phyloP scores from a whole-genome alignment of 2,329 filamentous ascomycete species.

The Beauveria rudraprayagi region DNA sequence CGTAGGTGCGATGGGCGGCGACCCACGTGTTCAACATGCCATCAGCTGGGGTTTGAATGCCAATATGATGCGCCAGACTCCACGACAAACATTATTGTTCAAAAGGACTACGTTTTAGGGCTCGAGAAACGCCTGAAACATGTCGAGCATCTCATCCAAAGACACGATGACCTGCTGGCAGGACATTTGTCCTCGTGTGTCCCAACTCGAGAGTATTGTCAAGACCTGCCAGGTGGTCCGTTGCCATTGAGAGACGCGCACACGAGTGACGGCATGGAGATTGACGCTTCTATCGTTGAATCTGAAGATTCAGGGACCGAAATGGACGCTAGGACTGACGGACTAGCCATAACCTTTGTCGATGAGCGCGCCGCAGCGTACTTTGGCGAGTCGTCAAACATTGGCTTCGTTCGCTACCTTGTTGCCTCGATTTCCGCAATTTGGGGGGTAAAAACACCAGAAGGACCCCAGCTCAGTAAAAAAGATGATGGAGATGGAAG shows the following conservation, averaged over 20 bases:
- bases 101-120: slow-evolving; percentile 12
- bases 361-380: slow-evolving; percentile 16
- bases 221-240: not conserved
- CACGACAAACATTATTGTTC: slow-evolving; percentile 14
- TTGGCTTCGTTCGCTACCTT: slow-evolving; percentile 17
- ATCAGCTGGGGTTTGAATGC: slow-evolving; percentile 15
- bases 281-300: slow-evolving; percentile 11
- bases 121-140: slow-evolving; percentile 15
- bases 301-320: slow-evolving; percentile 13
- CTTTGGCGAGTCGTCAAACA: slow-evolving; percentile 20
- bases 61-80: slow-evolving; percentile 16
- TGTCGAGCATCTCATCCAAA: slow-evolving; percentile 15
- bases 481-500: not conserved
- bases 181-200: slow-evolving; percentile 2
- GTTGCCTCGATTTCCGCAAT: slow-evolving; percentile 13
- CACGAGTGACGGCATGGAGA: not conserved
- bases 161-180: slow-evolving; percentile 11
- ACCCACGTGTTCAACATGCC: slow-evolving; percentile 16
- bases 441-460: not conserved
- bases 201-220: not conserved
- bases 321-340: slow-evolving; percentile 17
- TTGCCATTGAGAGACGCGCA: not conserved
- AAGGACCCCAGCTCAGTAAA: not conserved
- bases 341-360: slow-evolving; percentile 18
- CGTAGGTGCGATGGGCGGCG: slow-evolving; percentile 17